Evolutionary conservation across 495 filamentous ascomycete genomes (phyloP), one percentile per base, ranked within the genome.

Genomic region (Annulohypoxylon maeteangense): DNA sequence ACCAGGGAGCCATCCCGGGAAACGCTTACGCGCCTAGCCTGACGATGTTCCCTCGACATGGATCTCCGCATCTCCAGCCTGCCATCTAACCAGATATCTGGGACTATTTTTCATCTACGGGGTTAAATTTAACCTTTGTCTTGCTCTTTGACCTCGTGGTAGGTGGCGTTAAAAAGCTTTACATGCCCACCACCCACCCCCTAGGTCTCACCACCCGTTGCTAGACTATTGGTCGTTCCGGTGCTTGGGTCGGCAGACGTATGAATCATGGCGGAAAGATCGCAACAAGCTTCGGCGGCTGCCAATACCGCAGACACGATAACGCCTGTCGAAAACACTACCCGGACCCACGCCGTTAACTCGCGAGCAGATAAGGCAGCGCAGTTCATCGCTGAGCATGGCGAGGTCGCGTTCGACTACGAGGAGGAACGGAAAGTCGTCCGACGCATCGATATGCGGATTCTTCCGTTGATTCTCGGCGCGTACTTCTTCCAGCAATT

Each of bases 401-500:
- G 73, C 60, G 74, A 75, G 58, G 71, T 81, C 44, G 65, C 70
- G 2, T 80, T 81, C 67, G 75, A 67, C 3, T 79, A 79, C 67
- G 80, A 81, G 12, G 80, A 83, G 61, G 81, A 82, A 34, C 78
- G 65, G 38, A 75, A 45, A 36, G 75, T 84, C 16, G 64, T 84
- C 29, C 69, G 74, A 14, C 81, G 82, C 10, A 86, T 85, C 66
- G 85, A 87, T 68, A 51, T 76, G n/a, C 76, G 78, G 7, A 79
- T 87, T 32, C 75, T 87, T 3, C 81, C 83, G n/a, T 74, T 87
- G 12, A 78, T 87, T 14, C 77, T 86, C 4, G 77, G 78, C 12
- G 83, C 82, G 11, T 87, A 87, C 75, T 86, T 82, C 74, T 81
- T 87, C 57, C 85, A 87, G 69, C 79, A 79, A 58, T 78, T 86